Base-by-base conservation (phyloP, 495 filamentous ascomycete species). In the Aspergillus nanangensis region DNA sequence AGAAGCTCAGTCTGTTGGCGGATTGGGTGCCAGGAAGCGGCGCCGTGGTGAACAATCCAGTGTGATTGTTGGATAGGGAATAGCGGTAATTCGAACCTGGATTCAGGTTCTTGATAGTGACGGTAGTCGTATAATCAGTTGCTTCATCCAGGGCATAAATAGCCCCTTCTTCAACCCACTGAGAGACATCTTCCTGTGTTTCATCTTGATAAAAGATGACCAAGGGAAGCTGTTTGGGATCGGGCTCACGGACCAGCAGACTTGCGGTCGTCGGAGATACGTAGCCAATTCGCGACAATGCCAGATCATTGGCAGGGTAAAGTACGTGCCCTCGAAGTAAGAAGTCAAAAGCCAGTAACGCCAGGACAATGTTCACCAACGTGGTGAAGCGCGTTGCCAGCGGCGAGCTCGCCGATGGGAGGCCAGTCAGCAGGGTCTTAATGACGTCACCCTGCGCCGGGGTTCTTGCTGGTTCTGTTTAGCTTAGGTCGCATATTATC, bases 211-310 rank as follows among this genome's bases (percentile, higher is more conserved):
- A 85, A 19, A 71, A 84, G 5, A 95, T 70, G 2, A 72, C 80
- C 15, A 96, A 61, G 2, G 91, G 91, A 52, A 93, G 71, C 50
- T 84, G 81, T n/a, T 73, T 58, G 39, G 71, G 62, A 48, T 94
- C 76, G 0, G 91, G 88, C 69, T 96, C 93, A 27, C 93, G 79
- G 24, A 96, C 74, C 29, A 98, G 69, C 29, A 98, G 63, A 44
- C 81, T 90, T 13, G 93, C 93, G 14, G 80, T 86, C 3, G 73
- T 82, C 3, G 86, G 79, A 2, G 90, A 93, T 19, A 96, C 83
- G 61, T 91, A 89, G 11, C 93, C 93, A 23, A 95, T 69, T 11
- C 92, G 76, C 14, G 83, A 83, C 56, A 98, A 94, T 0, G 88
- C 82, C 9, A 93, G 74, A 50, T 94, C 83, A n/a, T 84, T 60